phyloP scores from a whole-genome alignment of 2,329 filamentous ascomycete species.

The Neoarthrinium moseri region DNA sequence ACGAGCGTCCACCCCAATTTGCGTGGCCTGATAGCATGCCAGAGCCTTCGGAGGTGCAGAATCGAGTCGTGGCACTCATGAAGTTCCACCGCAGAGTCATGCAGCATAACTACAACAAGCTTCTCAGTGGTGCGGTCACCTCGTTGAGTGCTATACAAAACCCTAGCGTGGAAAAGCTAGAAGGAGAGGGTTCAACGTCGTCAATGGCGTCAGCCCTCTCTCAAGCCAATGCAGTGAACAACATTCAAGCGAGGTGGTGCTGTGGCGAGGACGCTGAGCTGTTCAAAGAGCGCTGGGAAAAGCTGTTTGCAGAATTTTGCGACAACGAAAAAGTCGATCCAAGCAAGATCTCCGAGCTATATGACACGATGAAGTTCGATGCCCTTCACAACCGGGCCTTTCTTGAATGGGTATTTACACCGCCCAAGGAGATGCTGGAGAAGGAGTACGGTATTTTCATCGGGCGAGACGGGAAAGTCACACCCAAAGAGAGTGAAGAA shows the following conservation, averaged over 20 bases:
- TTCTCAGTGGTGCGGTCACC: conserved; percentile 66
- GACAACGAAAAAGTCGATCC: conserved; percentile 98
- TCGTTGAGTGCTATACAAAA: conserved; percentile 59
- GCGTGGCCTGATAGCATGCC: conserved; percentile 97
- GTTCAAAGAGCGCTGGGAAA: conserved; percentile 97
- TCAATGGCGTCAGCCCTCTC: conserved; percentile 52
- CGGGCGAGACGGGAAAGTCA: conserved; percentile 37
- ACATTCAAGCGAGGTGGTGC: conserved; percentile 90
- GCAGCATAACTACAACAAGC: conserved; percentile 86
- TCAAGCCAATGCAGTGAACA: conserved; percentile 61
- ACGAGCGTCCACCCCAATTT: conserved; percentile 90
- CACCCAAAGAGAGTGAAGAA: conserved; percentile 40
- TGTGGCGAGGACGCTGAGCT: conserved; percentile 92
- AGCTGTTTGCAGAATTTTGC: conserved; percentile 93
- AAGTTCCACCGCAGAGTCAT: conserved; percentile 95
- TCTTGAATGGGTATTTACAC: conserved; percentile 95
- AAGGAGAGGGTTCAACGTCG: conserved; percentile 37
- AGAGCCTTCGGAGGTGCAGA: conserved; percentile 90
- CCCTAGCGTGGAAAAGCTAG: conserved; percentile 44
- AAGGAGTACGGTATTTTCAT: conserved; percentile 58
- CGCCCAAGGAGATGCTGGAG: conserved; percentile 73
- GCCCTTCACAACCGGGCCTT: conserved; percentile 96
- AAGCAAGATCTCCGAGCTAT: conserved; percentile 96
- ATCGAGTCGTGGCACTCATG: conserved; percentile 91
- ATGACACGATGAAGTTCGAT: conserved; percentile 99